Evolutionary conservation across 768 basidiomycete genomes (phyloP), one percentile per base, ranked within the genome.

Genomic region (Solioccasus polychromus): DNA sequence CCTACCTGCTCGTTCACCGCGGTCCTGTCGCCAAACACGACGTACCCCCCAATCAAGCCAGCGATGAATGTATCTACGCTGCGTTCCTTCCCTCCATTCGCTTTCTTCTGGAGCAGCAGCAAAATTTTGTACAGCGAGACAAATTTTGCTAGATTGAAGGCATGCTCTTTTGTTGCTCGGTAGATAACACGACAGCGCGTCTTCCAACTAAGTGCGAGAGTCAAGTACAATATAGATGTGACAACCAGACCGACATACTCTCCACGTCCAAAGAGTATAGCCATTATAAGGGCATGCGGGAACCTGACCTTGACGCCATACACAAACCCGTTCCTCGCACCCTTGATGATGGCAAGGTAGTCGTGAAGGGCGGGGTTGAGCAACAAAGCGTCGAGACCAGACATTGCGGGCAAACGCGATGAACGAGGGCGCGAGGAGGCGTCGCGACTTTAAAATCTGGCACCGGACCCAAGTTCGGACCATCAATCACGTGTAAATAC

Each of bases 261-360:
- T 71, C 92, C 92, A 38, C 85, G 79, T 25, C 92, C 92, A 60
- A 97, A 98, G 32, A 98, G 73, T 49, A 96, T 79, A 19, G 92
- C 88, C 94, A 97, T 97, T 39, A 98, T 85, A 23, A 98, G 72
- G 1, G 95, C 95, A 77, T 98, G 95, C 30, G 95, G 95, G 58
- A 95, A 94, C 34, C 92, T 74, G 51, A 95, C 86, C 69, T 92
- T 92, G 55, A 85, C 87, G 29, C 91, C 91, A 56, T 92, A 93
- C 8, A 92, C 87, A 48, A 92, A 78, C 5, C 92, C 92, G 61
- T 92, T 92, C 32, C 91, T 79, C 25, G 92, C 89, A 35, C 96
- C 95, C 66, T 99, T 99, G 62, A 98, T 68, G 57, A 99, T 86
- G 20, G 91, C 88, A 35, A 98, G 79, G 57, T 88, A 83, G 62